Percentiles rank a stretch among this genome's conserved stretches.
Conservation (phyloP, 2,329 filamentous ascomycete genomes). For the Trichoderma breve region DNA sequence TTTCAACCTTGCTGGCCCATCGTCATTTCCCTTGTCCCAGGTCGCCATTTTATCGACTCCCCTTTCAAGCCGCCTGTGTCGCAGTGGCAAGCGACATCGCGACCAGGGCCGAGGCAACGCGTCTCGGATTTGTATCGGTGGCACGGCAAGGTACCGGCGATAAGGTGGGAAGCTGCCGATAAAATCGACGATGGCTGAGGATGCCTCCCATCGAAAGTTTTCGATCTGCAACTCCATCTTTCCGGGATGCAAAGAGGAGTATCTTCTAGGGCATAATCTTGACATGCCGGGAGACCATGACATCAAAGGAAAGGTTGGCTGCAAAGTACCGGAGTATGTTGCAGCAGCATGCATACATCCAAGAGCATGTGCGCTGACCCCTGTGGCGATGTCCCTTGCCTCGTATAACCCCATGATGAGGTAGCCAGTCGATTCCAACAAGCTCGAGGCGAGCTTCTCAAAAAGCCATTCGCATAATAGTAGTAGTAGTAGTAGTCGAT, state of each 20-base stretch:
- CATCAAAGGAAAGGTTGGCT: background rate
- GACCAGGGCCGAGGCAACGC: background rate
- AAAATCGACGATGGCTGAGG: background rate
- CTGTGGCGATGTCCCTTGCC: background rate
- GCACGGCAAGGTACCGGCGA: background rate
- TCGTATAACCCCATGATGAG: background rate
- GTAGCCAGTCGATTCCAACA: background rate
- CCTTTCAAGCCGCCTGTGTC: background rate
- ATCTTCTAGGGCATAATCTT: background rate
- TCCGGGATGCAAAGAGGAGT: background rate
- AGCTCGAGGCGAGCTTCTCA: background rate
- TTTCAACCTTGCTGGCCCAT: conserved; percentile 2
- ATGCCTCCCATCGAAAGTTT: background rate
- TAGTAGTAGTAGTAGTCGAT: background rate
- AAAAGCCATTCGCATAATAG: background rate
- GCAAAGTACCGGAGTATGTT: background rate
- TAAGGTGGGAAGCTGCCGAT: background rate
- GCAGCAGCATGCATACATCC: background rate
- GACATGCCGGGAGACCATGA: background rate
- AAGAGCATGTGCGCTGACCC: background rate
- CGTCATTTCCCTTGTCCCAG: conserved; percentile 3
- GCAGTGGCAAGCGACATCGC: background rate
- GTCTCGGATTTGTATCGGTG: background rate
- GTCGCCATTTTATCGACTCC: background rate
- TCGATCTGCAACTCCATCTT: background rate